phyloP scores from a whole-genome alignment of 2,329 filamentous ascomycete species.

The Alternaria sp. region DNA sequence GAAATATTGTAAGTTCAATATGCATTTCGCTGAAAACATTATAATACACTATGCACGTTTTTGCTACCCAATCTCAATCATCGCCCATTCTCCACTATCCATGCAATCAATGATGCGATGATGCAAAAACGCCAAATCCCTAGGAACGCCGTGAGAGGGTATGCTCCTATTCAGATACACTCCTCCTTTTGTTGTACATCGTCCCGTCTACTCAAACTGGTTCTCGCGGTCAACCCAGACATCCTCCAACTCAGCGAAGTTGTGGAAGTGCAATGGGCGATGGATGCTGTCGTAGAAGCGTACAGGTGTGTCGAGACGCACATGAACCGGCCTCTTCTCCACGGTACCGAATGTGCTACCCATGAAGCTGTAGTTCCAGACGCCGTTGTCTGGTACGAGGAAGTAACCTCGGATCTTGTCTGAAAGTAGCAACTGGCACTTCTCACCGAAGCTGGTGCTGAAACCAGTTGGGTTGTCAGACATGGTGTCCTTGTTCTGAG shows the following conservation, averaged over 20 bases:
- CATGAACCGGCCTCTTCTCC: slow-evolving; percentile 88
- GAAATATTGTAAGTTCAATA: not conserved
- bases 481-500: slow-evolving; percentile 89
- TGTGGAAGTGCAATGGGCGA: slow-evolving; percentile 92
- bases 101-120: slow-evolving; percentile 1
- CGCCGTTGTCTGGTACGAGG: slow-evolving; percentile 85
- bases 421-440: slow-evolving; percentile 90
- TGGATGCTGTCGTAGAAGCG: slow-evolving; percentile 93
- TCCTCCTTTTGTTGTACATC: not conserved
- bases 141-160: not conserved
- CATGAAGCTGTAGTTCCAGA: slow-evolving; percentile 99
- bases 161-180: not conserved
- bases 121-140: slow-evolving; percentile 25
- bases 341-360: slow-evolving; percentile 84
- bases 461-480: slow-evolving; percentile 96
- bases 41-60: slow-evolving; percentile 34
- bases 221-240: slow-evolving; percentile 93
- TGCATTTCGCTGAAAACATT: slow-evolving; percentile 12
- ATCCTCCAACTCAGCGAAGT: slow-evolving; percentile 96
- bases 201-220: slow-evolving; percentile 76
- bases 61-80: slow-evolving; percentile 1
- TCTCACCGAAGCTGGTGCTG: slow-evolving; percentile 88
- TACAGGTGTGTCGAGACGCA: slow-evolving; percentile 88
- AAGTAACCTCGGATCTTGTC: slow-evolving; percentile 96
- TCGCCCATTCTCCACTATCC: slow-evolving; percentile 1